Evolutionary conservation across 805 yeast genomes (phyloP), one percentile per base, ranked within the genome.

Genomic region (Brettanomyces custersianus): DNA sequence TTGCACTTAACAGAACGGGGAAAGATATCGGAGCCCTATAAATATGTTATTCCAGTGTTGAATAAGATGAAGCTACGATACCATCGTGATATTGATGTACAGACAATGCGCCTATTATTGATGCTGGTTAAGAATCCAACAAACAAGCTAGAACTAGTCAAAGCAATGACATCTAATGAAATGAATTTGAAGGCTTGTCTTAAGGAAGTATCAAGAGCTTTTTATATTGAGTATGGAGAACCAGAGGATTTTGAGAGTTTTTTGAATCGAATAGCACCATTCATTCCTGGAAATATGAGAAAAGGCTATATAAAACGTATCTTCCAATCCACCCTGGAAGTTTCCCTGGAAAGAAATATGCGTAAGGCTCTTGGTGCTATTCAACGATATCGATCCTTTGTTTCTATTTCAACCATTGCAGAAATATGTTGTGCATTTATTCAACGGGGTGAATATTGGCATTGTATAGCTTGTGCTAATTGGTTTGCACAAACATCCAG

Each of bases 21-120:
- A n/a, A n/a, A n/a, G n/a, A n/a, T n/a, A n/a, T n/a, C n/a, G n/a
- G n/a, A n/a, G n/a, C n/a, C n/a, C 13, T 12, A 20, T 20, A 24
- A 9, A 13, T 34, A 17, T 19, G 32, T 34, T 18, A 15, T 28
- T 15, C 26, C 32, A 20, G 20, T 34, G 20, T 5, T 34, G 11
- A 26, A 34, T 27, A 24, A 15, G 31, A 34, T 34, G 37, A 10
- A 28, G 6, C 31, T 22, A 5, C n/a, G 10, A 13, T 22, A 32
- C 17, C 20, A 15, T 8, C 5, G 21, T 5, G 9, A 21, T 13
- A 12, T 18, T n/a, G 29, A 34, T 19, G n/a, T 13, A 15, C 8
- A 16, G 16, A 20, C 29, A 7, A 20, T n/a, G 15, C 32, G 29
- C 8, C 10, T 27, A 13, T 16, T 34, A 5, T 12, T 27, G 16